Conservation (phyloP, 2,329 filamentous ascomycete genomes). For the Paraconiothyrium brasiliense region DNA sequence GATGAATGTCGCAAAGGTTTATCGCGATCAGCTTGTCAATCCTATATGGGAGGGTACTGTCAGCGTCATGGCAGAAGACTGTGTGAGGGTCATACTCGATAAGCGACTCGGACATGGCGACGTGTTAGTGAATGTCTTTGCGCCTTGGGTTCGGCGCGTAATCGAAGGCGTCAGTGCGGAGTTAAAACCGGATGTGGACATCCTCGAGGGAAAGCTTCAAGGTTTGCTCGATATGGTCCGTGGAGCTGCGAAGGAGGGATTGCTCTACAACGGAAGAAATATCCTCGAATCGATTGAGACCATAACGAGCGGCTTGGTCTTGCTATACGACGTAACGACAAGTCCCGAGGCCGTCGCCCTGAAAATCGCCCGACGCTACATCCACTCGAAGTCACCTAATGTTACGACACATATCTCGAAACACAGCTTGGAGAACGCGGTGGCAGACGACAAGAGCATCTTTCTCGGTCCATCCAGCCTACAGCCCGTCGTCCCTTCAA, state of each 20-base stretch:
- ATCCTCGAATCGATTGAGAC: conserved; percentile 44
- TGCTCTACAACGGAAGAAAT: conserved; percentile 38
- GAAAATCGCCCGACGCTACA: conserved; percentile 27
- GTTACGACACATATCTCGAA: neutral
- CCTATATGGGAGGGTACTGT: conserved; percentile 79
- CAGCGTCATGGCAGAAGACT: conserved; percentile 70
- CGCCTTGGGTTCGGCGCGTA: conserved; percentile 27
- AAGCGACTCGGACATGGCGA: conserved; percentile 41
- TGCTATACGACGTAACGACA: conserved; percentile 50
- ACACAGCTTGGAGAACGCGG: neutral
- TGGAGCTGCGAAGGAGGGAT: conserved; percentile 11
- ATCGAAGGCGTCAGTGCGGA: conserved; percentile 9
- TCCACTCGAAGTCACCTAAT: neutral
- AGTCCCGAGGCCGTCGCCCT: conserved; percentile 42
- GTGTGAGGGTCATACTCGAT: conserved; percentile 55
- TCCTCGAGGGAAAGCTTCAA: neutral
- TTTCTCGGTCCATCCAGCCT: neutral
- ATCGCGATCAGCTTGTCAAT: conserved; percentile 70
- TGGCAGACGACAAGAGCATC: neutral
- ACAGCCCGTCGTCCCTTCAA: neutral
- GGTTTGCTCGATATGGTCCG: neutral
- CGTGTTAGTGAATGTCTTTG: conserved; percentile 31
- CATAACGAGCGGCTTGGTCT: conserved; percentile 47
- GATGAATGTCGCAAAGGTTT: conserved; percentile 72
- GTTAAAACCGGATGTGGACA: neutral